Conservation (phyloP, 352 stramenopile species). For the Pythium phragmitis region DNA sequence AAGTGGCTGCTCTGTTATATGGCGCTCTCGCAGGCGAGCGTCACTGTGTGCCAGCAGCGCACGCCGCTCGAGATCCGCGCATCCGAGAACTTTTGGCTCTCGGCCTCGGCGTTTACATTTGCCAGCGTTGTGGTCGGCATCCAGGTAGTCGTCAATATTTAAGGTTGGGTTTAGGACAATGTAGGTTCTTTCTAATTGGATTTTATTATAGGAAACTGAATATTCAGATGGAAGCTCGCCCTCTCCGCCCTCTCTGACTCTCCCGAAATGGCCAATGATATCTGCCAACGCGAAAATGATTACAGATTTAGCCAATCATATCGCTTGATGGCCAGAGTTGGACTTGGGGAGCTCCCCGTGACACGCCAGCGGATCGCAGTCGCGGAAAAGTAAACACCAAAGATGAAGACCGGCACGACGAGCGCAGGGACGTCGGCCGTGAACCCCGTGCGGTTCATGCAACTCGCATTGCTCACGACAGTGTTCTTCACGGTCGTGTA, state of each 20-base stretch:
- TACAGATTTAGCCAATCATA: slow-evolving; percentile 18
- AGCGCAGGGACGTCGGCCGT: not conserved
- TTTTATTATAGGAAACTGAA: not conserved
- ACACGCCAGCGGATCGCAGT: not conserved
- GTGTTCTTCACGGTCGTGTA: slow-evolving; percentile 66
- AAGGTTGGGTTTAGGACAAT: slow-evolving; percentile 8
- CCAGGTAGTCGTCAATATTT: slow-evolving; percentile 67
- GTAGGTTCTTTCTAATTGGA: slow-evolving; percentile 15
- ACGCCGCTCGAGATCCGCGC: slow-evolving; percentile 50
- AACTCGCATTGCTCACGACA: slow-evolving; percentile 51
- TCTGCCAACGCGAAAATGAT: not conserved
- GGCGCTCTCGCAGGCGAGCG: slow-evolving; percentile 18
- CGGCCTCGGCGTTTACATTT: slow-evolving; percentile 54
- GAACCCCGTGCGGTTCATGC: slow-evolving; percentile 72
- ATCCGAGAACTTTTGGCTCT: slow-evolving; percentile 58
- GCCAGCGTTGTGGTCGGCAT: slow-evolving; percentile 58
- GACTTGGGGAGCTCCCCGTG: not conserved
- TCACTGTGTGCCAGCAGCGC: slow-evolving; percentile 36
- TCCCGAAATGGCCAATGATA: slow-evolving; percentile 10
- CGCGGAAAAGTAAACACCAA: not conserved
- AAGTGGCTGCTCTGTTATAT: slow-evolving; percentile 61
- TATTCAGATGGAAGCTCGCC: not conserved
- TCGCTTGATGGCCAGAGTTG: not conserved
- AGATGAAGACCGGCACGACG: slow-evolving; percentile 12
- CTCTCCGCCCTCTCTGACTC: slow-evolving; percentile 6